phyloP scores from a whole-genome alignment of 371 early-diverging fungal species.

The Mortierella sp. region DNA sequence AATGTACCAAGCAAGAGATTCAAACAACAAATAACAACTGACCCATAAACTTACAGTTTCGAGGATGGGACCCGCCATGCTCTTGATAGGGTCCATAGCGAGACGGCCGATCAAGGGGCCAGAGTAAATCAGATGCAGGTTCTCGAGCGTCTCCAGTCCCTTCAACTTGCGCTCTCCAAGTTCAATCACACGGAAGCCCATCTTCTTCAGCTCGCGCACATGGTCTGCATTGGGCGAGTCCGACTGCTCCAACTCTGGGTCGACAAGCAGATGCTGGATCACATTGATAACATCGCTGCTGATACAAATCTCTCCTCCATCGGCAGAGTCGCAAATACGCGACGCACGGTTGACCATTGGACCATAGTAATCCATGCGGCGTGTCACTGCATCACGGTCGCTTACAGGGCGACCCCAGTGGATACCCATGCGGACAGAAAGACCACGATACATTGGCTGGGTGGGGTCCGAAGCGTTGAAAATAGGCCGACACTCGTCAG shows the following conservation, averaged over 20 bases:
- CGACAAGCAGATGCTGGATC: slow-evolving; percentile 60
- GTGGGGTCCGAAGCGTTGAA: slow-evolving; percentile 63
- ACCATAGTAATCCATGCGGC: slow-evolving; percentile 97
- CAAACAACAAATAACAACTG: slow-evolving; percentile 22
- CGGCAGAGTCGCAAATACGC: slow-evolving; percentile 89
- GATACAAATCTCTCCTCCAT: slow-evolving; percentile 92
- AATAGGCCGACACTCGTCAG: slow-evolving; percentile 85
- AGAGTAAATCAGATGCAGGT: slow-evolving; percentile 81
- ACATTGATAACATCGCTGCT: slow-evolving; percentile 76
- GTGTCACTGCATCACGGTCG: slow-evolving; percentile 91
- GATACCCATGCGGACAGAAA: slow-evolving; percentile 96
- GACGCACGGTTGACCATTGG: slow-evolving; percentile 94
- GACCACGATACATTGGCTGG: slow-evolving; percentile 86
- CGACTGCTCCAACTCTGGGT: slow-evolving; percentile 42
- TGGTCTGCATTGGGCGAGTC: slow-evolving; percentile 49
- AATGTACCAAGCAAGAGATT: not conserved
- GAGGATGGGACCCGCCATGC: slow-evolving; percentile 59
- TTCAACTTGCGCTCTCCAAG: slow-evolving; percentile 89
- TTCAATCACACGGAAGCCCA: slow-evolving; percentile 80
- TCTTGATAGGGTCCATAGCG: slow-evolving; percentile 35
- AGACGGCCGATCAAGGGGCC: slow-evolving; percentile 39
- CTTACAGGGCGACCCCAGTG: slow-evolving; percentile 94
- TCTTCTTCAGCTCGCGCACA: slow-evolving; percentile 66
- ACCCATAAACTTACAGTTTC: slow-evolving; percentile 54
- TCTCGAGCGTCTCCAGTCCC: slow-evolving; percentile 92